A percentile compares a stretch with the other conserved stretches of the same genome.
These are phyloP conservation scores for Lolium perenne DNA, from an alignment of 176 grass and related monocot genomes.

Conservation along the genomic window DNA sequence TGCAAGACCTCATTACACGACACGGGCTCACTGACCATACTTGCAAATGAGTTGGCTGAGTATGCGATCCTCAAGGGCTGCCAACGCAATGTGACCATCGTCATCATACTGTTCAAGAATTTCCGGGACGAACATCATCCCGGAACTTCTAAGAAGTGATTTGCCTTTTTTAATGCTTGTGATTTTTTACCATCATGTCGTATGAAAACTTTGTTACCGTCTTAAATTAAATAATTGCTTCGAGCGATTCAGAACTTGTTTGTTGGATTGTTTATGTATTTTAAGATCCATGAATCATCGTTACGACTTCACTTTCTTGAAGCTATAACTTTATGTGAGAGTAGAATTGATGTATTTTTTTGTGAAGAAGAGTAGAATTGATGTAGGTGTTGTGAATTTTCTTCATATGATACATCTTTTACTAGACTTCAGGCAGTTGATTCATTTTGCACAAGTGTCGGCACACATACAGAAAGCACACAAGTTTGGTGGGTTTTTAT, in stretches of 20 bases:
- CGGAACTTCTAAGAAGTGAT: not conserved
- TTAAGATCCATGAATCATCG: not conserved
- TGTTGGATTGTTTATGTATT: not conserved
- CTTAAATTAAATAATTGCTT: not conserved
- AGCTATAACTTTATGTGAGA: not conserved
- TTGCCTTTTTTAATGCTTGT: not conserved
- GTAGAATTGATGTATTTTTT: no score
- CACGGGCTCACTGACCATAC: not conserved
- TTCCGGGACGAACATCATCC: not conserved
- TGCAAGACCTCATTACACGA: no score
- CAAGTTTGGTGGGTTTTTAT: no score
- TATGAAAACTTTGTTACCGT: not conserved
- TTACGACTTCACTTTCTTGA: not conserved
- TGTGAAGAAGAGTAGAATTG: not conserved
- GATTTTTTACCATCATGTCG: not conserved
- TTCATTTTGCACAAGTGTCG: not conserved
- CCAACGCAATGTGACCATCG: slow-evolving; percentile 20
- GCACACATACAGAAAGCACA: not conserved
- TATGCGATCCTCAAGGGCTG: not conserved
- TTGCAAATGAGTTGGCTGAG: slow-evolving; percentile 7
- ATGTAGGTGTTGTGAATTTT: not conserved
- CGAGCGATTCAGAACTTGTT: not conserved
- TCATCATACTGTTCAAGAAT: slow-evolving; percentile 3
- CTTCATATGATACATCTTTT: not conserved
- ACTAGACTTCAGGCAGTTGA: not conserved